Conservation (phyloP, 352 stramenopile genomes). For the Aphanomyces cochlioides region DNA sequence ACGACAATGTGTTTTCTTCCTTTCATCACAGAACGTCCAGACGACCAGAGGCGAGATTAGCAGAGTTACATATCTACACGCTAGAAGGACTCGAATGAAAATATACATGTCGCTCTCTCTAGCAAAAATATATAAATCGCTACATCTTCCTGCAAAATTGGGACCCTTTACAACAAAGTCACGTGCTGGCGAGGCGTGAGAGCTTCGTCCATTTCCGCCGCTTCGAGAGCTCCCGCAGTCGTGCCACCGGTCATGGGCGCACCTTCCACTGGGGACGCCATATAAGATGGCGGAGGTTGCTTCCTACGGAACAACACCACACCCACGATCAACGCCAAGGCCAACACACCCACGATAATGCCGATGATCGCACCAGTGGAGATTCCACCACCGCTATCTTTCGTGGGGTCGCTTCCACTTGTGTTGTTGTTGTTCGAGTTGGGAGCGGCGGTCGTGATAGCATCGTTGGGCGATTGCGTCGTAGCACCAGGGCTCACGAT, state of each 20-base stretch:
- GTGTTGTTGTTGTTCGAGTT: slow-evolving; percentile 10
- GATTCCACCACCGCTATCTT: neutral
- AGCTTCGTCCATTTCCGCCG: neutral
- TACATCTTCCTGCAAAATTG: too few species aligned
- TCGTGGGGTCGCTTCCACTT: neutral
- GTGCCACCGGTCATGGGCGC: neutral
- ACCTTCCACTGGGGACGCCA: slow-evolving; percentile 11
- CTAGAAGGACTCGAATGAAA: too few species aligned
- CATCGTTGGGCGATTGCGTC: neutral
- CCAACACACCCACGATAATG: slow-evolving; percentile 15
- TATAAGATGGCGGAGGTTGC: slow-evolving; percentile 15
- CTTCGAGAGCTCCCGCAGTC: neutral
- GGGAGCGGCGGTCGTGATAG: neutral
- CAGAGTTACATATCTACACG: too few species aligned
- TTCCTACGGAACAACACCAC: slow-evolving; percentile 25
- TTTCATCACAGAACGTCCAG: too few species aligned
- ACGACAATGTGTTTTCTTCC: too few species aligned
- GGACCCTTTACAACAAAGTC: slow-evolving; percentile 24
- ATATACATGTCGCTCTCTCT: too few species aligned
- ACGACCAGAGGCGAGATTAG: too few species aligned
- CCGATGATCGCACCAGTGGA: slow-evolving; percentile 8
- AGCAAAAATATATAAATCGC: too few species aligned
- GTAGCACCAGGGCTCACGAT: too few species aligned
- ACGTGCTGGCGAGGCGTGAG: slow-evolving; percentile 26
- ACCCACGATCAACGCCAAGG: slow-evolving; percentile 9